phyloP scores from a whole-genome alignment of 352 stramenopile genomes.

The Phytopythium montanum region DNA sequence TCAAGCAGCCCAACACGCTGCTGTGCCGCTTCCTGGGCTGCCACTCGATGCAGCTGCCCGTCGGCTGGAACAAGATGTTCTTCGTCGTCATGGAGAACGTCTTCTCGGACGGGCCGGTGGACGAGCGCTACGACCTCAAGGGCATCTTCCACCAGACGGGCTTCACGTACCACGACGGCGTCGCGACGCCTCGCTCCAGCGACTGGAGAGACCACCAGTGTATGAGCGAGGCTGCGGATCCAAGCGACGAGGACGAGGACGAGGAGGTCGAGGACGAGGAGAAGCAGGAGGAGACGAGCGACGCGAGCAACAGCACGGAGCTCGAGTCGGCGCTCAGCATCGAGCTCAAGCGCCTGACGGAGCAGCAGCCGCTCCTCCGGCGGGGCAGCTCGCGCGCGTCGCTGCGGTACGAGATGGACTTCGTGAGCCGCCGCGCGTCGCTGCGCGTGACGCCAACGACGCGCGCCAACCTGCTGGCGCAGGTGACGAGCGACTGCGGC shows the following conservation, averaged over 20 bases:
- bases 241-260: conserved; percentile 14
- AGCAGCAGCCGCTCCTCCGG: conserved; percentile 53
- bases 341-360: conserved; percentile 32
- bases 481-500: conserved; percentile 80
- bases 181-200: conserved; percentile 35
- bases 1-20: conserved; percentile 77
- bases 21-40: conserved; percentile 81
- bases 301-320: conserved; percentile 5
- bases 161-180: conserved; percentile 34
- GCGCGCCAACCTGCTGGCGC: conserved; percentile 66
- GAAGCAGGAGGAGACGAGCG: conserved; percentile 17
- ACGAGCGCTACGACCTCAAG: conserved; percentile 84
- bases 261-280: conserved; percentile 17
- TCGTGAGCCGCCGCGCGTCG: conserved; percentile 61
- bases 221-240: conserved; percentile 1
- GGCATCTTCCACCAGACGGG: conserved; percentile 76
- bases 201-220: conserved; percentile 15
- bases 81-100: conserved; percentile 90
- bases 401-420: conserved; percentile 76
- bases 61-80: conserved; percentile 90
- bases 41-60: conserved; percentile 87
- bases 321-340: conserved; percentile 20
- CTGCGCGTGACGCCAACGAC: conserved; percentile 70
- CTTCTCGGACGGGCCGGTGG: conserved; percentile 65
- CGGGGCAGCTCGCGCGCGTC: conserved; percentile 53